Conservation (phyloP, 2,329 filamentous ascomycete genomes). For the Seiridium cupressi region DNA sequence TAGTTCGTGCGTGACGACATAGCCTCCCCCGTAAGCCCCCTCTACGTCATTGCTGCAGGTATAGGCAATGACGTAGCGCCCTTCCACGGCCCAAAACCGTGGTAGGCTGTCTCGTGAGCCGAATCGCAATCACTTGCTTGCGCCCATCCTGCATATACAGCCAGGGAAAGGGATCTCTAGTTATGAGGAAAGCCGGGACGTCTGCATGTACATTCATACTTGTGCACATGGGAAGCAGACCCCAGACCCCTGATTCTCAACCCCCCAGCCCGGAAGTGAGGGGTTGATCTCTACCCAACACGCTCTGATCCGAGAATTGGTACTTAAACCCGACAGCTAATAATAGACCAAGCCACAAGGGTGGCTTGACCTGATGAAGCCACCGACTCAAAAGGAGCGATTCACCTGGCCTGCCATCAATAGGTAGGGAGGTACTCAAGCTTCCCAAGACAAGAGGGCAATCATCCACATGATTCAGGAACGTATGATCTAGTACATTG, state of each 20-base stretch:
- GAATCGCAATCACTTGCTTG: background rate
- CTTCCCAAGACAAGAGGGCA: too few species aligned
- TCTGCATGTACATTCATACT: background rate
- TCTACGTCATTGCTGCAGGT: conserved; percentile 7
- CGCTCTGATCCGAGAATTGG: background rate
- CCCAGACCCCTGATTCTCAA: background rate
- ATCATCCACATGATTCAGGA: too few species aligned
- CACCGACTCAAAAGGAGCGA: background rate
- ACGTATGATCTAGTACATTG: too few species aligned
- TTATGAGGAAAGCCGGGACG: background rate
- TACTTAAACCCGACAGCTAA: background rate
- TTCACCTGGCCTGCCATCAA: background rate
- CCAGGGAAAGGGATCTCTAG: background rate
- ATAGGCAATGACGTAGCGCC: background rate
- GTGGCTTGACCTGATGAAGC: background rate
- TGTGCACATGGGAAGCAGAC: background rate
- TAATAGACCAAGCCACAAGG: background rate
- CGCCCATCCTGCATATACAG: background rate
- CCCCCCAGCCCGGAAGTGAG: background rate
- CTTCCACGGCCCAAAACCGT: too few species aligned
- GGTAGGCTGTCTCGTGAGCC: too few species aligned
- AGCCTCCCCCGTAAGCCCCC: background rate
- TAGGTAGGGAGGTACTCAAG: too few species aligned
- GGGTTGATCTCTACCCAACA: background rate
- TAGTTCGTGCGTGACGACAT: conserved; percentile 8